Percentiles rank a stretch among this genome's conserved stretches.
Conservation (phyloP, 176 grass and related monocot genomes). For the Phyllostachys edulis region DNA sequence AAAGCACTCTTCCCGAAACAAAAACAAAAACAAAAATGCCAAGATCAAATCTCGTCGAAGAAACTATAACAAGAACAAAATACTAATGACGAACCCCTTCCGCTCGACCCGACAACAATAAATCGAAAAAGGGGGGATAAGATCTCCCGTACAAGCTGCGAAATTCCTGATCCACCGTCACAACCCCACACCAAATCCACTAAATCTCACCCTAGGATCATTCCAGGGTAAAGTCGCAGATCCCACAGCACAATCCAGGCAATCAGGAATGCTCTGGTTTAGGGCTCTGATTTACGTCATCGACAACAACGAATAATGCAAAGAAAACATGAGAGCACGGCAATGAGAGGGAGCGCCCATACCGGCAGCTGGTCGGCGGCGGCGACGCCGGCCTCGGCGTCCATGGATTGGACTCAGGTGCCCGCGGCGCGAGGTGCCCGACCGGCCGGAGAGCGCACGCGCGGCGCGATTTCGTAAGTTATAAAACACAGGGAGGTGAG, state of each 20-base stretch:
- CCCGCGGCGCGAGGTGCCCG: constrained; percentile 28
- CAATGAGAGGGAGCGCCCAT: constrained; percentile 17
- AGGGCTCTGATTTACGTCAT: neutral
- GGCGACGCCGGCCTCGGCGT: constrained; percentile 41
- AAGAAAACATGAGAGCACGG: neutral
- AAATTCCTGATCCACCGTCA: neutral
- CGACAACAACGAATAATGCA: neutral
- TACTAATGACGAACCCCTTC: neutral
- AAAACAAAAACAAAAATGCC: neutral
- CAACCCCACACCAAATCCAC: neutral
- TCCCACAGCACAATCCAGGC: neutral
- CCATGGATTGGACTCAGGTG: constrained; percentile 20
- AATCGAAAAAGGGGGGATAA: neutral
- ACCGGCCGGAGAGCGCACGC: neutral
- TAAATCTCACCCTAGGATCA: neutral
- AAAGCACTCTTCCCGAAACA: neutral
- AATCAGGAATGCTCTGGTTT: neutral
- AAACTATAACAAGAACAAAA: neutral
- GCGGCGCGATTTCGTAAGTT: constrained; percentile 20
- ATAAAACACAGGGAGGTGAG: neutral
- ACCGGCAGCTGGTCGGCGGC: constrained; percentile 38
- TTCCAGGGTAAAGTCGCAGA: neutral
- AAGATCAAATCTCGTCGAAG: neutral
- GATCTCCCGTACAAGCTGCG: neutral
- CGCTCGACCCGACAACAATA: neutral